phyloP scores from a whole-genome alignment of 352 stramenopile species.

The Pelagophyceae sp. region DNA sequence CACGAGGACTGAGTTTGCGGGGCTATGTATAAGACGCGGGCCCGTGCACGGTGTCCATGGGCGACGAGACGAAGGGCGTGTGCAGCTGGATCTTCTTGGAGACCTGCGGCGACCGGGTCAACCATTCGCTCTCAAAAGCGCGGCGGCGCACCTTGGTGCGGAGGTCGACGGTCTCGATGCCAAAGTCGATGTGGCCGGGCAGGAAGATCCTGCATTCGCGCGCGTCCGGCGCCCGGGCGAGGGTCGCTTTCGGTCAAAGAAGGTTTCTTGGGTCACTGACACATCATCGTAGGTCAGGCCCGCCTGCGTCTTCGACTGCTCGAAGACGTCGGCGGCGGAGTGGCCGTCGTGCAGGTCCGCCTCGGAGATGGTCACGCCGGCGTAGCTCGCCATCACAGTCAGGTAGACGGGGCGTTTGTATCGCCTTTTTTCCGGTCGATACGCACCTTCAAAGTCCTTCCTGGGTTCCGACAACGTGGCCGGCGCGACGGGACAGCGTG shows the following conservation, averaged over 20 bases:
- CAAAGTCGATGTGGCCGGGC: slow-evolving; percentile 85
- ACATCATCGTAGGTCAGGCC: background rate
- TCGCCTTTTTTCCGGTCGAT: background rate
- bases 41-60: slow-evolving; percentile 94
- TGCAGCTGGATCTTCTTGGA: slow-evolving; percentile 88
- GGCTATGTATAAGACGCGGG: too few species aligned
- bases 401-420: background rate
- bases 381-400: background rate
- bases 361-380: background rate
- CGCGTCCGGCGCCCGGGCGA: too few species aligned
- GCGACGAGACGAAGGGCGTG: slow-evolving; percentile 88
- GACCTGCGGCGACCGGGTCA: slow-evolving; percentile 17
- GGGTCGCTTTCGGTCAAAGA: background rate
- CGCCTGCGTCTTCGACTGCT: background rate
- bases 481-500: too few species aligned
- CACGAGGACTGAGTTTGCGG: too few species aligned
- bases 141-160: slow-evolving; percentile 68
- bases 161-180: slow-evolving; percentile 84
- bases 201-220: slow-evolving; percentile 46
- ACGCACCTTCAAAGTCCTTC: too few species aligned
- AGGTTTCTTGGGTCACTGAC: background rate
- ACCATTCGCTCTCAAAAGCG: background rate
- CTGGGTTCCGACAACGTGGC: background rate
- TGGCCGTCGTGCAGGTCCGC: background rate
- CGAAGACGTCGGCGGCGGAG: background rate